Conservation (phyloP, 2,329 filamentous ascomycete genomes). For the Myriosclerotinia duriaeana region DNA sequence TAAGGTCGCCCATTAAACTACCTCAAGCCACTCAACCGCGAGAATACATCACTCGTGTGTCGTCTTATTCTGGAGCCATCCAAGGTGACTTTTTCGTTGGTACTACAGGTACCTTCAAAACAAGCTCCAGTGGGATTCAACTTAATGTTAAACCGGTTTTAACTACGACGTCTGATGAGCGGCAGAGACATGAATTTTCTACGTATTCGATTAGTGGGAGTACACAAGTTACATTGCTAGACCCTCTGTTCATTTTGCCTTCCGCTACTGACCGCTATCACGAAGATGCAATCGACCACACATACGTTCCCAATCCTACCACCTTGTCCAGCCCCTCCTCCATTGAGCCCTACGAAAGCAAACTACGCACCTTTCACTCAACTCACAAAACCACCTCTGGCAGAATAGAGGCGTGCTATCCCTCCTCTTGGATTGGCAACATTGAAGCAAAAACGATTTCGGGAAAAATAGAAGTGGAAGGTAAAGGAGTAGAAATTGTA, state of each 20-base stretch:
- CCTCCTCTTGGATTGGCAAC: slow-evolving; percentile 35
- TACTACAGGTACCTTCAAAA: slow-evolving; percentile 30
- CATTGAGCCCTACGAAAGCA: slow-evolving; percentile 10
- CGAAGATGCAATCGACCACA: background rate
- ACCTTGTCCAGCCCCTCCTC: slow-evolving; percentile 15
- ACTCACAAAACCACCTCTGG: slow-evolving; percentile 33
- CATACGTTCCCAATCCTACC: background rate
- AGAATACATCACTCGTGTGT: slow-evolving; percentile 37
- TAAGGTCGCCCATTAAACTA: slow-evolving; percentile 27
- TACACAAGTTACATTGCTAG: slow-evolving; percentile 31
- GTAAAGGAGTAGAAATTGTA: slow-evolving; percentile 32
- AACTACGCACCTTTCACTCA: slow-evolving; percentile 31
- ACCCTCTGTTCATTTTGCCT: slow-evolving; percentile 27
- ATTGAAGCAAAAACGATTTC: slow-evolving; percentile 33
- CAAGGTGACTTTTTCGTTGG: slow-evolving; percentile 36
- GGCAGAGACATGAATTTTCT: slow-evolving; percentile 28
- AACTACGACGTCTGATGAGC: slow-evolving; percentile 21
- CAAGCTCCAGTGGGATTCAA: slow-evolving; percentile 30
- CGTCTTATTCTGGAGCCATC: slow-evolving; percentile 34
- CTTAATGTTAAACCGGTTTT: slow-evolving; percentile 34
- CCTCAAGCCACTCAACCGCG: slow-evolving; percentile 31
- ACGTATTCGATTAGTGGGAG: slow-evolving; percentile 35
- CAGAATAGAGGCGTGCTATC: slow-evolving; percentile 32
- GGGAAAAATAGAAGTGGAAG: slow-evolving; percentile 31
- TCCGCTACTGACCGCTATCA: background rate